These are phyloP conservation scores for Trichoderma sp. DNA, from an alignment of 2,329 filamentous ascomycete species.

Conservation along the genomic window DNA sequence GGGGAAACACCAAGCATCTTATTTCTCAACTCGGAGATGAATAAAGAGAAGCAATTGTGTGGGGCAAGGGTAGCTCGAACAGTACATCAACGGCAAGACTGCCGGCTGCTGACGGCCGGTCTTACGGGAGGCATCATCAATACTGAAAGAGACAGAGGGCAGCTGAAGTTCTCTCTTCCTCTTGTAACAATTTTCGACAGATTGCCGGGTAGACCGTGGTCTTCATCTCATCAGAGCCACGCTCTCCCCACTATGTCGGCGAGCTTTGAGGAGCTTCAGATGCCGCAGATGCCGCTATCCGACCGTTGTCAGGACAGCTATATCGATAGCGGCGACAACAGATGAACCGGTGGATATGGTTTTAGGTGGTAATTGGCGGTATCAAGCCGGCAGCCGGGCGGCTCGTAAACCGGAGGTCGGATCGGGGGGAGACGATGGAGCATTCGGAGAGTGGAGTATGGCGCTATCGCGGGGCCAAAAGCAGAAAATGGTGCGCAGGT, in stretches of 20 bases:
- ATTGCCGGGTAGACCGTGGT: background rate
- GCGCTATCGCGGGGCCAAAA: conserved; percentile 26
- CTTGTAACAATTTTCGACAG: background rate
- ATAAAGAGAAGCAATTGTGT: no score
- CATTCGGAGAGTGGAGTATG: conserved; percentile 32
- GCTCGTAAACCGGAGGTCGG: conserved; percentile 38
- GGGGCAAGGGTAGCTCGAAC: no score
- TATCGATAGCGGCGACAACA: background rate
- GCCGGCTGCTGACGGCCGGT: no score
- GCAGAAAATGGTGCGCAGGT: background rate
- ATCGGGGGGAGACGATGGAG: conserved; percentile 32
- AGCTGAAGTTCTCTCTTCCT: background rate
- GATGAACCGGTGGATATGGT: conserved; percentile 43
- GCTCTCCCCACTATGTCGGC: background rate
- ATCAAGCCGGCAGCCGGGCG: conserved; percentile 53
- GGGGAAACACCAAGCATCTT: no score
- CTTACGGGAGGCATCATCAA: no score
- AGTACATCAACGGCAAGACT: no score
- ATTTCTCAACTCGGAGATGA: no score
- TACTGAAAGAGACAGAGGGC: no score
- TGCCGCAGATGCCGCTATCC: background rate
- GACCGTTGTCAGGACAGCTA: background rate
- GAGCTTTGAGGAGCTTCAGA: background rate
- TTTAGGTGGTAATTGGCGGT: conserved; percentile 50
- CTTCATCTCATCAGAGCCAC: background rate